Conservation (phyloP, 495 filamentous ascomycete species). For the Penicillium daleae region DNA sequence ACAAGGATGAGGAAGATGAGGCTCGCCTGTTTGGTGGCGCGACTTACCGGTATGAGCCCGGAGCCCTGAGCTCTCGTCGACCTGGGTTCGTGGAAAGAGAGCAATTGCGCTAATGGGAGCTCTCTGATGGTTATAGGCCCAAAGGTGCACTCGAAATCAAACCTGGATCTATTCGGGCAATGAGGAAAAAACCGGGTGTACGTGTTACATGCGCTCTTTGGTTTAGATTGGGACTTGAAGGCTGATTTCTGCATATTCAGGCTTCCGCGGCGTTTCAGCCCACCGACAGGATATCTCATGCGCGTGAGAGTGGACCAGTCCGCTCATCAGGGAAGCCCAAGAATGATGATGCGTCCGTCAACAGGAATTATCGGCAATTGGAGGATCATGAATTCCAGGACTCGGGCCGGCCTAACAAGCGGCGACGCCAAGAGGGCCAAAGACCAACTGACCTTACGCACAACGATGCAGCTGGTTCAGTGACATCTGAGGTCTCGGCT, state of each 20-base stretch:
- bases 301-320: conserved; percentile 45
- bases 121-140: conserved; percentile 13
- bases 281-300: conserved; percentile 34
- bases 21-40: conserved; percentile 27
- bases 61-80: not conserved
- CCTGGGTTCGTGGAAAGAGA: not conserved
- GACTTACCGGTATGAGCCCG: conserved; percentile 24
- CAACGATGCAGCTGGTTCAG: conserved; percentile 16
- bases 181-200: conserved; percentile 27
- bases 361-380: conserved; percentile 7
- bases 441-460: conserved; percentile 17
- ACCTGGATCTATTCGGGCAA: conserved; percentile 19
- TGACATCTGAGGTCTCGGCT: conserved; percentile 7
- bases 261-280: conserved; percentile 31
- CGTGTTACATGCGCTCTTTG: not conserved
- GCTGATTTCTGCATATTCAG: conserved; percentile 16
- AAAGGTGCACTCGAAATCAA: conserved; percentile 20
- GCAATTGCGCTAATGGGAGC: conserved; percentile 2
- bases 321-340: conserved; percentile 33
- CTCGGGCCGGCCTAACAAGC: conserved; percentile 35
- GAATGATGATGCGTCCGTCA: not conserved
- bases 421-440: conserved; percentile 31
- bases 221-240: not conserved
- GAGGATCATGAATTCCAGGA: conserved; percentile 24
- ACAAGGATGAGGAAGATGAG: conserved; percentile 28